phyloP scores from a whole-genome alignment of 2,329 filamentous ascomycete species.

The Aspergillus fijiensis region DNA sequence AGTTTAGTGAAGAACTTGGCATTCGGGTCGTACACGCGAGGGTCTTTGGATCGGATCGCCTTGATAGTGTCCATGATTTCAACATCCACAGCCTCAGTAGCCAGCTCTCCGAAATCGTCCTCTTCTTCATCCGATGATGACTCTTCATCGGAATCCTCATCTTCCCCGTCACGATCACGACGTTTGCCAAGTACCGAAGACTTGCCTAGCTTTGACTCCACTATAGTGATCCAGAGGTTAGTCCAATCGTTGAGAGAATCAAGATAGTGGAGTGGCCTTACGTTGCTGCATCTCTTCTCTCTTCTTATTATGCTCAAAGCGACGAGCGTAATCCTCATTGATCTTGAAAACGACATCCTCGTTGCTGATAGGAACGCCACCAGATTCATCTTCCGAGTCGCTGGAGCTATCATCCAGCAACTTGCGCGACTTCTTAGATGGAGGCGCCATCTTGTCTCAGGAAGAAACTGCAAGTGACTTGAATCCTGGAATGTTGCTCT shows the following conservation, averaged over 20 bases:
- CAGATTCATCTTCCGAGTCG: constrained; percentile 41
- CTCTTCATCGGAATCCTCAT: constrained; percentile 61
- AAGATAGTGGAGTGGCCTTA: constrained; percentile 23
- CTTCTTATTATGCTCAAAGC: constrained; percentile 97
- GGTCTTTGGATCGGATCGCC: constrained; percentile 88
- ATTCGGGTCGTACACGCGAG: constrained; percentile 79
- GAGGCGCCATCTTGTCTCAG: constrained; percentile 38
- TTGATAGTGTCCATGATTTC: constrained; percentile 84
- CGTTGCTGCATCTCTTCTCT: constrained; percentile 72
- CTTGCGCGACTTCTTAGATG: constrained; percentile 42
- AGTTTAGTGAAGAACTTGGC: constrained; percentile 73
- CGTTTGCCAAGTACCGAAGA: constrained; percentile 38
- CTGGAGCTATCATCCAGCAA: constrained; percentile 44
- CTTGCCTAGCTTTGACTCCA: constrained; percentile 83
- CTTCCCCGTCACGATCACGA: constrained; percentile 35
- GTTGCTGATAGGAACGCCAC: constrained; percentile 38
- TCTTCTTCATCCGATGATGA: constrained; percentile 75
- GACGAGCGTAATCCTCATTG: constrained; percentile 83
- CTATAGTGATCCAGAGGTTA: constrained; percentile 43
- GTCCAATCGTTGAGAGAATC: not conserved
- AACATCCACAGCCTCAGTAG: constrained; percentile 78
- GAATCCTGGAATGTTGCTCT: not conserved
- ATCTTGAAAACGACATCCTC: constrained; percentile 63
- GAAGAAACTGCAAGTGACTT: not conserved
- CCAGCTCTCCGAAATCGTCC: constrained; percentile 85